Conservation (phyloP, 345 rosid species). For the Hypericum androsaemum region DNA sequence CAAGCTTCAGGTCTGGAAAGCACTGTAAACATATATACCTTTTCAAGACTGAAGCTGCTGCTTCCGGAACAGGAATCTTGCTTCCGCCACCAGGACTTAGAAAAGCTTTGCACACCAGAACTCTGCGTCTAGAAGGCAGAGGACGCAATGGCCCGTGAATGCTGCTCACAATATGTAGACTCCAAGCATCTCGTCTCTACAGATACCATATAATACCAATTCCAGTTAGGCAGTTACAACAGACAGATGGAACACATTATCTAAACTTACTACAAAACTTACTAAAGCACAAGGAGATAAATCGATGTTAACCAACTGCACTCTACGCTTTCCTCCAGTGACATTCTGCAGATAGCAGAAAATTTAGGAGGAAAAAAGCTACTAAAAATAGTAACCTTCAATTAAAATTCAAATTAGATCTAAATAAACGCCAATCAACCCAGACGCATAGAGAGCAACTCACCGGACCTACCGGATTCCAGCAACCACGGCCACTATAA, state of each 20-base stretch:
- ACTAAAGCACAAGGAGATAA: conserved; percentile 59
- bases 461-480: too few species aligned
- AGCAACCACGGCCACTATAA: too few species aligned
- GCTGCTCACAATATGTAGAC: conserved; percentile 38
- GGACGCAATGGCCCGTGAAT: conserved; percentile 28
- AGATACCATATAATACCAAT: background rate
- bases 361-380: conserved; percentile 8
- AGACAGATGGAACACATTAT: background rate
- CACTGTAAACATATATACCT: conserved; percentile 26
- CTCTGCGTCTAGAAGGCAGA: conserved; percentile 34
- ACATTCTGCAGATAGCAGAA: conserved; percentile 26
- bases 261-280: conserved; percentile 14
- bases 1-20: too few species aligned
- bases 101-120: conserved; percentile 47
- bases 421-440: too few species aligned
- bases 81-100: conserved; percentile 41
- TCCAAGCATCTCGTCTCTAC: conserved; percentile 55
- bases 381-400: too few species aligned
- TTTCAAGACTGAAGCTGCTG: conserved; percentile 33
- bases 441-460: too few species aligned
- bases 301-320: conserved; percentile 25
- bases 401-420: too few species aligned
- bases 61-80: conserved; percentile 39
- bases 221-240: background rate
- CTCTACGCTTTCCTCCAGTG: conserved; percentile 27